phyloP scores from a whole-genome alignment of 305 asterid species.

The Galium porrigens region DNA sequence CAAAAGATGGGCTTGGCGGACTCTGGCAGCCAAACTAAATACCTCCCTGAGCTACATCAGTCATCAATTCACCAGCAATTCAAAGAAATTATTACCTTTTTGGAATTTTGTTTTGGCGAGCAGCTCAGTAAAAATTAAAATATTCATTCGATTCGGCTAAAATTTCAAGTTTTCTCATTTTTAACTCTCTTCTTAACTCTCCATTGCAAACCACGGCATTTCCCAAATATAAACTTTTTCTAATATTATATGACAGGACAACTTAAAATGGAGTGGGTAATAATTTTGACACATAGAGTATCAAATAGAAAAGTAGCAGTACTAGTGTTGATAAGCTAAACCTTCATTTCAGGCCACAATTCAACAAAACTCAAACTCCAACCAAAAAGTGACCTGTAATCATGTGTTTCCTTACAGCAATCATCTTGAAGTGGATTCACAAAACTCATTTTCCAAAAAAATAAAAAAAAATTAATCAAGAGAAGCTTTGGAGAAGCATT shows the following conservation, averaged over 20 bases:
- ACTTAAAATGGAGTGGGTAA: not conserved
- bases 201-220: not conserved
- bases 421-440: not conserved
- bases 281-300: not conserved
- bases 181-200: not conserved
- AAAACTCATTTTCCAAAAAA: not conserved
- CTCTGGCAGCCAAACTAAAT: not conserved
- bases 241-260: not conserved
- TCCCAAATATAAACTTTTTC: not conserved
- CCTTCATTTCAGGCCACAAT: not conserved
- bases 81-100: not conserved
- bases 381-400: too few relatives aligned
- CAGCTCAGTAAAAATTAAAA: not conserved
- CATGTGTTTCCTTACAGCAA: not conserved
- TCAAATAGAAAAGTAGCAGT: not conserved
- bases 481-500: not conserved
- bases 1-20: not conserved
- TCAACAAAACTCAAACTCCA: not conserved
- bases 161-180: not conserved
- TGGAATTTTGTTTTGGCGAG: not conserved
- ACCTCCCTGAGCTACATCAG: not conserved
- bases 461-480: not conserved
- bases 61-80: not conserved
- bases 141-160: not conserved
- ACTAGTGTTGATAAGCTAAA: not conserved